Evolutionary conservation across 2,329 filamentous ascomycete genomes (phyloP), one percentile per base, ranked within the genome.

Genomic region (Didymella sp.): DNA sequence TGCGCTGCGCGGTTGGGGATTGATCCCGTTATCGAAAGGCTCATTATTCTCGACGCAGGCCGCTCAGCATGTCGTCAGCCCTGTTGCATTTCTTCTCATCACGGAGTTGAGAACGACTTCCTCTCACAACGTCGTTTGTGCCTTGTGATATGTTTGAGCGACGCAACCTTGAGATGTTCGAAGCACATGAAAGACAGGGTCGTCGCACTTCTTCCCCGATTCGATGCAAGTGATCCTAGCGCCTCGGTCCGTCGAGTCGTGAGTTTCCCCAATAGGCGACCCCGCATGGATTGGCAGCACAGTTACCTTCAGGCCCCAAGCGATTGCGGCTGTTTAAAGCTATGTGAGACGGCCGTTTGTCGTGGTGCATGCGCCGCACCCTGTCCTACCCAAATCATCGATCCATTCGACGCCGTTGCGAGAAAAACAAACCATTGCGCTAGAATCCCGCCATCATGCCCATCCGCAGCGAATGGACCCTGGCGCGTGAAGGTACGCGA

Each of bases 401-500:
- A 41, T 40, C 5, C 6, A 13, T 9, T 41, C 11, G 38, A 41
- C 21, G 38, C 38, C 8, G 6, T 41, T 7, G 15, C 38, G 38
- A n/a, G 6, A 15, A 25, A 24, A 41, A 9, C 38, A 41, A 41
- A n/a, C 6, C 38, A 41, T 15, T 41, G 38, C 19, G n/a, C 22
- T 12, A 44, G 12, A 35, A 22, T 17, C 21, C 25, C 13, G 21
- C 43, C 58, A 59, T 28, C 21, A 77, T 77, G 75, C 74, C 74
- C 2, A 71, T 77, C 37, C 61, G 74, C 51, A 76, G 74, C 58
- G 67, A 76, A 40, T 78, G 70, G 70, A 68, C 59, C 45, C 72
- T 77, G 44, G 68, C 69, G 46, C 75, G 76, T 49, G 76, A 77
- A 71, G 75, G 75, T 76, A 64, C 24, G 66, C 49, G 5, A 43